Conservation (phyloP, 371 early-diverging fungal genomes). For the Homolaphlyctis polyrhiza region DNA sequence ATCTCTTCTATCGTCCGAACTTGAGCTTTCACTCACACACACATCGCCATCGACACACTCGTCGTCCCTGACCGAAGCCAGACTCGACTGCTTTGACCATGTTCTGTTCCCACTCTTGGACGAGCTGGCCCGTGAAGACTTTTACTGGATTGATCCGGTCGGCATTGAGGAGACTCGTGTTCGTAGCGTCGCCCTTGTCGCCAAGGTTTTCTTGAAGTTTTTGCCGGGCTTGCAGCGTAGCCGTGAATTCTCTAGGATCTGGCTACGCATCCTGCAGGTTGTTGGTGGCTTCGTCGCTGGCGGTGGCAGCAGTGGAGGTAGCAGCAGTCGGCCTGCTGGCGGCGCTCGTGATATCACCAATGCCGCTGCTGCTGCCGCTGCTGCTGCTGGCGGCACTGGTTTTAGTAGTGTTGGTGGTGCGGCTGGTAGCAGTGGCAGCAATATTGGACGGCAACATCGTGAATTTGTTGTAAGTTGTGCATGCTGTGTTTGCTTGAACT, state of each 20-base stretch:
- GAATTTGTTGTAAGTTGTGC: slow-evolving; percentile 44
- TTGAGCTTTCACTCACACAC: slow-evolving; percentile 25
- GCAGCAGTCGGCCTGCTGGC: no score
- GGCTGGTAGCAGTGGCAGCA: no score
- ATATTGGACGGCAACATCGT: slow-evolving; percentile 14
- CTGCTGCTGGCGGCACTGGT: slow-evolving; percentile 26
- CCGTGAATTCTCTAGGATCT: slow-evolving; percentile 49
- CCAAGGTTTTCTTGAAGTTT: slow-evolving; percentile 64
- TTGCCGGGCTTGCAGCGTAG: slow-evolving; percentile 43
- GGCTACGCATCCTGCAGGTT: slow-evolving; percentile 38
- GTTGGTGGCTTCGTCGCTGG: slow-evolving; percentile 20
- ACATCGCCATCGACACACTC: slow-evolving; percentile 27
- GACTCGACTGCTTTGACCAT: slow-evolving; percentile 60
- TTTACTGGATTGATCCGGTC: slow-evolving; percentile 35
- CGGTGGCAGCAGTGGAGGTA: slow-evolving; percentile 17
- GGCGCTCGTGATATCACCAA: no score
- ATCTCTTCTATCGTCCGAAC: slow-evolving; percentile 33
- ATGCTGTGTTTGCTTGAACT: neutral
- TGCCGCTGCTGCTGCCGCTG: neutral
- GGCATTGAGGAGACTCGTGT: slow-evolving; percentile 55
- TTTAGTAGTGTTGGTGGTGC: no score
- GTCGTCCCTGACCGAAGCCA: slow-evolving; percentile 17
- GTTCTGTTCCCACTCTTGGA: slow-evolving; percentile 66
- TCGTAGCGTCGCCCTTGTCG: slow-evolving; percentile 52
- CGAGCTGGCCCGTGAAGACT: slow-evolving; percentile 54